phyloP scores from a whole-genome alignment of 805 yeast genomes.

The Metahyphopichia silvanorum region DNA sequence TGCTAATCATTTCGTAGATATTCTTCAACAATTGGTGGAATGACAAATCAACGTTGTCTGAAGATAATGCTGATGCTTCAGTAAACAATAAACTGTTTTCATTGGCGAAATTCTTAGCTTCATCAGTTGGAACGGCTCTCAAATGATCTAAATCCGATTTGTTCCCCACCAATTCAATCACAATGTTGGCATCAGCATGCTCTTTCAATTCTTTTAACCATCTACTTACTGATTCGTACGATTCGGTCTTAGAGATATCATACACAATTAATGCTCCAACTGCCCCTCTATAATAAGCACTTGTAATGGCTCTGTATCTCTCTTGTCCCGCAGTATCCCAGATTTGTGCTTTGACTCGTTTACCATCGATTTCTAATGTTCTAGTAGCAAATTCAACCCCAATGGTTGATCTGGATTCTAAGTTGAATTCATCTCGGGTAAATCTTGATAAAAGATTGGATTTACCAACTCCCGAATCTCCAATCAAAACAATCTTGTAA shows the following conservation, averaged over 20 bases:
- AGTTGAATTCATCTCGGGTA: conserved; percentile 92
- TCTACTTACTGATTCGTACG: conserved; percentile 80
- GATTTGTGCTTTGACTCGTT: conserved; percentile 82
- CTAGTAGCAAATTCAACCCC: conserved; percentile 99
- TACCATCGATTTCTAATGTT: conserved; percentile 83
- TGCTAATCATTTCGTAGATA: conserved; percentile 90
- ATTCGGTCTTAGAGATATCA: conserved; percentile 87
- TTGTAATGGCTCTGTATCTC: conserved; percentile 95
- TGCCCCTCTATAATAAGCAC: conserved; percentile 97
- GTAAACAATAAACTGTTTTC: conserved; percentile 91
- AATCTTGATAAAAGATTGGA: conserved; percentile 90
- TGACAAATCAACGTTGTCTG: conserved; percentile 92
- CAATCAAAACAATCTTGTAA: conserved; percentile 93
- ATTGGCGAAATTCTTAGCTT: conserved; percentile 89
- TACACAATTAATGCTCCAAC: conserved; percentile 95
- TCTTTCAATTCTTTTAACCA: conserved; percentile 90
- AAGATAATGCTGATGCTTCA: conserved; percentile 91
- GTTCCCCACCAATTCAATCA: conserved; percentile 90
- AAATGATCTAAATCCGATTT: conserved; percentile 87
- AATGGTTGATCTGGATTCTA: conserved; percentile 90
- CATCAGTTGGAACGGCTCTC: conserved; percentile 97
- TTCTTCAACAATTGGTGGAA: conserved; percentile 91
- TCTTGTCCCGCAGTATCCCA: conserved; percentile 99
- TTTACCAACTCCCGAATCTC: conserved; percentile 97
- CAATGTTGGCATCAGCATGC: conserved; percentile 92